These are phyloP conservation scores for Oehlia diaphana DNA, from an alignment of 192 early-diverging fungal species.

Conservation along the genomic window DNA sequence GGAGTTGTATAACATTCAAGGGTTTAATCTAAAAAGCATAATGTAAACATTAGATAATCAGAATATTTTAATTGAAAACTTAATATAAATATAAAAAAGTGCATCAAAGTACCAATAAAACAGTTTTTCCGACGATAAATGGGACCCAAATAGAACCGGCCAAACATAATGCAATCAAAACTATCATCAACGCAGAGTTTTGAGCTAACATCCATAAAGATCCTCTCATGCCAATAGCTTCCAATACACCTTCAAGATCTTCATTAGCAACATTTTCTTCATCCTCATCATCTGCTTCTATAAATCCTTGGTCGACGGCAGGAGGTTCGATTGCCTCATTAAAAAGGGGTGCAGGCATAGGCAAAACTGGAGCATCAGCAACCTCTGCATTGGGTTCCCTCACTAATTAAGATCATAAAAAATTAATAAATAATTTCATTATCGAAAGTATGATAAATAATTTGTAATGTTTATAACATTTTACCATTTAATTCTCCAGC, in stretches of 20 bases:
- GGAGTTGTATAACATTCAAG: slow-evolving; percentile 48
- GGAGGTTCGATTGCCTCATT: slow-evolving; percentile 29
- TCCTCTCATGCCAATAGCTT: slow-evolving; percentile 90
- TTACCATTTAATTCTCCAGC: slow-evolving; percentile 1
- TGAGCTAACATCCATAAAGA: slow-evolving; percentile 76
- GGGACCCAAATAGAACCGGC: slow-evolving; percentile 75
- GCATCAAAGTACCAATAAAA: slow-evolving; percentile 38
- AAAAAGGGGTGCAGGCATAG: slow-evolving; percentile 21
- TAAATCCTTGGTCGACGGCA: slow-evolving; percentile 6
- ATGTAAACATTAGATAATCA: background rate
- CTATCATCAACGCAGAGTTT: slow-evolving; percentile 77
- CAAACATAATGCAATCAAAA: slow-evolving; percentile 72
- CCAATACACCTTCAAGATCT: slow-evolving; percentile 75
- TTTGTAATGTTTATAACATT: background rate
- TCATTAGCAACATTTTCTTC: slow-evolving; percentile 62
- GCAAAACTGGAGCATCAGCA: slow-evolving; percentile 6
- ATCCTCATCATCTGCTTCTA: slow-evolving; percentile 35
- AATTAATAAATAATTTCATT: background rate
- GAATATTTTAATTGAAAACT: background rate
- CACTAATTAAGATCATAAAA: background rate
- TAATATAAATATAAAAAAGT: background rate
- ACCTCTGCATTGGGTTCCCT: background rate
- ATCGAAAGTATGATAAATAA: background rate
- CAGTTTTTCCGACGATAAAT: slow-evolving; percentile 60
- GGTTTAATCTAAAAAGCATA: slow-evolving; percentile 45